Percentiles rank a stretch among this genome's conserved stretches.
Evolutionary conservation across 2,329 filamentous ascomycete genomes (phyloP).

Genomic region (Diaporthe amygdali): DNA sequence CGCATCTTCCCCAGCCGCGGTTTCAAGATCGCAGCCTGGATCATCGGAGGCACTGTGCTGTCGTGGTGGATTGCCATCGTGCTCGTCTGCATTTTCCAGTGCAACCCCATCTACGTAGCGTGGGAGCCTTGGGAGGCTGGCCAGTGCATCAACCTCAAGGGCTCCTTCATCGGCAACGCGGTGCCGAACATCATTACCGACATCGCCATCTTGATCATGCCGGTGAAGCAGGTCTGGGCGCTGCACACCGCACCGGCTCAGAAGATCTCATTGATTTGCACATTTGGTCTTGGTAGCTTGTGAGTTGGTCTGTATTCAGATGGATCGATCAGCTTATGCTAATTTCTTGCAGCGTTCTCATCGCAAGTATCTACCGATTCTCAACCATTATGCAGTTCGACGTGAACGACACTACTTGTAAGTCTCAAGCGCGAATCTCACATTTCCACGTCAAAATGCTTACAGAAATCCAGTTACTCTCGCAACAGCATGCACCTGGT

Average conservation of each 20-base stretch:
- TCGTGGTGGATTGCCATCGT: constrained; percentile 32
- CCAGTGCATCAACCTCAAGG: constrained; percentile 44
- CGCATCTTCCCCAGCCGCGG: constrained; percentile 32
- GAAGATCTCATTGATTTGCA: constrained; percentile 19
- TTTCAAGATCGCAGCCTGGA: constrained; percentile 27
- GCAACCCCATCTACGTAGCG: constrained; percentile 41
- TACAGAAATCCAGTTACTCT: constrained; percentile 30
- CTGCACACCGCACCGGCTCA: constrained; percentile 22
- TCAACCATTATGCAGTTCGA: constrained; percentile 36
- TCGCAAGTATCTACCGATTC: constrained; percentile 35
- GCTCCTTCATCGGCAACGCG: constrained; percentile 48
- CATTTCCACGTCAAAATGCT: not conserved
- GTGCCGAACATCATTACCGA: constrained; percentile 48
- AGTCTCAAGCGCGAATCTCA: not conserved
- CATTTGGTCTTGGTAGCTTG: constrained; percentile 37
- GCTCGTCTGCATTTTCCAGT: constrained; percentile 40
- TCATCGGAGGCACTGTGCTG: constrained; percentile 25
- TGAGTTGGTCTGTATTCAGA: constrained; percentile 29
- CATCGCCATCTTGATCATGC: constrained; percentile 38
- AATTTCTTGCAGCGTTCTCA: constrained; percentile 31
- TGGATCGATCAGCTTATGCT: not conserved
- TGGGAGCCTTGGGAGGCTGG: constrained; percentile 40
- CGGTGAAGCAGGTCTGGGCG: constrained; percentile 27
- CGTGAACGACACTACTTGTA: constrained; percentile 31
- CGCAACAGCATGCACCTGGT: constrained; percentile 37